phyloP scores from a whole-genome alignment of 768 basidiomycete species.

The Piloderma croceum region DNA sequence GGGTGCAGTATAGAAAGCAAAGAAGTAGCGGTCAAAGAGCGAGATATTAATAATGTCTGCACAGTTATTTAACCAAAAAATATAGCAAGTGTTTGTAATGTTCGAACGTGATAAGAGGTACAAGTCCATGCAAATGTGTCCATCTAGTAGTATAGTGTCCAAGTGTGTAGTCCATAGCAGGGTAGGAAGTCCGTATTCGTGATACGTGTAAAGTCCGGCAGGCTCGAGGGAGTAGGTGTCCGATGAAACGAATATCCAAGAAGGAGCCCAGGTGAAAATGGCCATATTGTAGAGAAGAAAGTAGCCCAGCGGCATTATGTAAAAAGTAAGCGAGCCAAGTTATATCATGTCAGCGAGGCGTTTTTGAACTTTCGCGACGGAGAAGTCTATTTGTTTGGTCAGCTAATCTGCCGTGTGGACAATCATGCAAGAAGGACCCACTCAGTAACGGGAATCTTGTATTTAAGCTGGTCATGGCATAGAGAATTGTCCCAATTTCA shows the following conservation, averaged over 20 bases:
- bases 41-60: too few relatives aligned
- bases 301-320: neutral
- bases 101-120: neutral
- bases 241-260: too few relatives aligned
- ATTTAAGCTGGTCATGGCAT: slow-evolving; percentile 58
- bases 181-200: neutral
- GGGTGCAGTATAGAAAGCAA: too few relatives aligned
- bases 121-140: neutral
- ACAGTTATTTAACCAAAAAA: too few relatives aligned
- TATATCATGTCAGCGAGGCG: slow-evolving; percentile 17
- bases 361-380: slow-evolving; percentile 20
- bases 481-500: slow-evolving; percentile 56
- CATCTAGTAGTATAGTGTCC: neutral
- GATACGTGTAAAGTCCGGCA: neutral
- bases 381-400: slow-evolving; percentile 10
- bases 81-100: neutral
- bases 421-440: slow-evolving; percentile 11
- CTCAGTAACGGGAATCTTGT: slow-evolving; percentile 56
- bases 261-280: neutral
- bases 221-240: neutral
- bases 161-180: neutral
- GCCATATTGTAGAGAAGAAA: neutral
- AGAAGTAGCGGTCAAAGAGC: too few relatives aligned
- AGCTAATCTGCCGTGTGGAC: neutral
- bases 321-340: slow-evolving; percentile 3